Percentiles rank a stretch among this genome's conserved stretches.
Conservation (phyloP, 768 basidiomycete genomes). For the Lactifluus volemus region DNA sequence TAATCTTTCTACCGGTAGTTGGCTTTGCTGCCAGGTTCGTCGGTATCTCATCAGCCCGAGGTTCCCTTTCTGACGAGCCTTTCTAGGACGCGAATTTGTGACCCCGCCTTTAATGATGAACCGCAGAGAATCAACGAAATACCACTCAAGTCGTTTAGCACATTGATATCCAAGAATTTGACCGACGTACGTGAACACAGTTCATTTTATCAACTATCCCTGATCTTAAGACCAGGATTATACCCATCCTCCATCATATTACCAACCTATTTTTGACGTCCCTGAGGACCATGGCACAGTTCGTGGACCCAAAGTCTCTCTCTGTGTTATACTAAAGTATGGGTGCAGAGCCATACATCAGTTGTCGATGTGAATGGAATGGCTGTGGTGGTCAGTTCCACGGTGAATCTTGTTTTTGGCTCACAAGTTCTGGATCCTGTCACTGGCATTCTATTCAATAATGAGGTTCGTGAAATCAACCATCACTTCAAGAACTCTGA, state of each 20-base stretch:
- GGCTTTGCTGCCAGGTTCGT: slow-evolving; percentile 55
- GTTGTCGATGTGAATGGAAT: slow-evolving; percentile 79
- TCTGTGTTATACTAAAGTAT: neutral
- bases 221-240: slow-evolving; percentile 41
- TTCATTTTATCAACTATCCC: neutral
- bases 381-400: slow-evolving; percentile 80
- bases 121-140: slow-evolving; percentile 52
- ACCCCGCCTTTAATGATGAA: slow-evolving; percentile 60
- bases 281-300: slow-evolving; percentile 83
- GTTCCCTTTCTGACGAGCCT: neutral
- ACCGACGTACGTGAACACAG: slow-evolving; percentile 59
- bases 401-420: slow-evolving; percentile 86
- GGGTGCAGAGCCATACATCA: slow-evolving; percentile 69
- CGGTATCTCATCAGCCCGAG: neutral
- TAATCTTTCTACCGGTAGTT: slow-evolving; percentile 29
- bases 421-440: slow-evolving; percentile 78
- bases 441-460: slow-evolving; percentile 85
- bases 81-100: slow-evolving; percentile 72
- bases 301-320: slow-evolving; percentile 2
- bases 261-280: slow-evolving; percentile 74
- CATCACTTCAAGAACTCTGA: neutral
- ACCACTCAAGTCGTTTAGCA: slow-evolving; percentile 58
- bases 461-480: slow-evolving; percentile 47
- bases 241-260: slow-evolving; percentile 78
- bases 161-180: slow-evolving; percentile 52